Evolutionary conservation across 2,329 filamentous ascomycete genomes (phyloP), one percentile per base, ranked within the genome.

Genomic region (Colletotrichum nymphaeae): DNA sequence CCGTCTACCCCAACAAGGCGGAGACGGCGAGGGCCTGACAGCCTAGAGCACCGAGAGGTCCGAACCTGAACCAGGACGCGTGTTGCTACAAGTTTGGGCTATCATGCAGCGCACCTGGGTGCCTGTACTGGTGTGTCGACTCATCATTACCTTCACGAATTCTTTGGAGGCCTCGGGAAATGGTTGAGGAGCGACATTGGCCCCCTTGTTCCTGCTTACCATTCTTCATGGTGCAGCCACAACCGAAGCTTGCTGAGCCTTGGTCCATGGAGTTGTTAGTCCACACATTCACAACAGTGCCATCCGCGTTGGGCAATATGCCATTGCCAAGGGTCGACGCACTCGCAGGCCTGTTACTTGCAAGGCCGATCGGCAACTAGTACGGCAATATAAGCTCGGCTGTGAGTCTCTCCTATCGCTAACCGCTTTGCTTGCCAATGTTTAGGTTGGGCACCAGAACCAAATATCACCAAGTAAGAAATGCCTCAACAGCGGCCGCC

Each of bases 21-120:
- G 28, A 69, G 46, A 59, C 52, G 35, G 66, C 35, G 69, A 70
- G 63, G 46, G 64, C 24, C 22, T 26, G 16, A 4, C 28, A 46
- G 12, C 53, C 49, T 28, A 64, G 66, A 69, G 35, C n/a, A 55
- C 30, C n/a, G n/a, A 55, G 49, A 49, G 35, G 69, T 14, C 57
- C 56, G 68, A 35, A 67, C 49, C 63, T 62, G n/a, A 42, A 22
- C 58, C 58, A 30, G 57, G 24, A 72, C 42, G 69, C 69, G 58
- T 64, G 22, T 60, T 53, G 30, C 55, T 35, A 66, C 30, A 64
- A 63, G 42, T 73, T 16, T 71, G 62, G 60, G 60, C 60, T 56
- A 37, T 56, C 62, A 56, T 60, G 71, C 60, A 62, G 28, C 12
- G 49, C 32, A 49, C n/a, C 30, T 26, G 37, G 49, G 49, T 26